Conservation (phyloP, 2,329 filamentous ascomycete genomes). For the Cyclaneusma minus region DNA sequence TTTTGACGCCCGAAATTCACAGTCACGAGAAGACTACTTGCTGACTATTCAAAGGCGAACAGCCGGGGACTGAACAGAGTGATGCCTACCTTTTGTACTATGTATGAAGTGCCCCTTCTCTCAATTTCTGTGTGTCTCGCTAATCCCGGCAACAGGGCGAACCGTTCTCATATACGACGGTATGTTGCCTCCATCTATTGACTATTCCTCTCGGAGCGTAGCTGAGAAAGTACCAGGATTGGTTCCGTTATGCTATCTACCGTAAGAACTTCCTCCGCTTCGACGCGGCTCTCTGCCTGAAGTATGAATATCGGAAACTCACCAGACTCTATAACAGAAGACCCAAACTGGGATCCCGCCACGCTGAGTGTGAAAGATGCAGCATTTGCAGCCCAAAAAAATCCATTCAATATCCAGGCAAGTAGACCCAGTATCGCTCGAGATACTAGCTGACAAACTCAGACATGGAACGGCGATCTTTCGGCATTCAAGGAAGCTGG, state of each 20-base stretch:
- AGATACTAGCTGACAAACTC: too few relatives aligned
- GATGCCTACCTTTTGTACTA: slow-evolving; percentile 22
- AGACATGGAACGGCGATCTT: slow-evolving; percentile 11
- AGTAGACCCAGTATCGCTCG: too few relatives aligned
- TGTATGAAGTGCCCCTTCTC: too few relatives aligned
- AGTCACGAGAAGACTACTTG: too few relatives aligned
- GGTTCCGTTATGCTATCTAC: slow-evolving; percentile 31
- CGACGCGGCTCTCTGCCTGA: slow-evolving; percentile 22
- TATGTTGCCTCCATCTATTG: too few relatives aligned
- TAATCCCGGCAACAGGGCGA: too few relatives aligned
- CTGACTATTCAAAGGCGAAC: too few relatives aligned
- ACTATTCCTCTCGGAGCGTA: too few relatives aligned
- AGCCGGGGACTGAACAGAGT: slow-evolving; percentile 27
- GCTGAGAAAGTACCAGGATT: too few relatives aligned
- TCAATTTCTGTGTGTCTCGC: too few relatives aligned
- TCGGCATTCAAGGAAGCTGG: slow-evolving; percentile 9
- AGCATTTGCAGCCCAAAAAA: slow-evolving; percentile 11
- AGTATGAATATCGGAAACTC: slow-evolving; percentile 27
- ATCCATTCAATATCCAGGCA: slow-evolving; percentile 11
- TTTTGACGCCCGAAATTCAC: too few relatives aligned
- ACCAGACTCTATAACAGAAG: slow-evolving; percentile 16
- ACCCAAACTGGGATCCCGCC: slow-evolving; percentile 23
- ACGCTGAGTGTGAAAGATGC: slow-evolving; percentile 23
- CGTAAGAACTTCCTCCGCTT: slow-evolving; percentile 23
- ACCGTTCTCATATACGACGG: slow-evolving; percentile 24